A percentile compares a stretch with the other conserved stretches of the same genome.
Evolutionary conservation across 2,329 filamentous ascomycete genomes (phyloP).

Genomic region (Fusarium annulatum): DNA sequence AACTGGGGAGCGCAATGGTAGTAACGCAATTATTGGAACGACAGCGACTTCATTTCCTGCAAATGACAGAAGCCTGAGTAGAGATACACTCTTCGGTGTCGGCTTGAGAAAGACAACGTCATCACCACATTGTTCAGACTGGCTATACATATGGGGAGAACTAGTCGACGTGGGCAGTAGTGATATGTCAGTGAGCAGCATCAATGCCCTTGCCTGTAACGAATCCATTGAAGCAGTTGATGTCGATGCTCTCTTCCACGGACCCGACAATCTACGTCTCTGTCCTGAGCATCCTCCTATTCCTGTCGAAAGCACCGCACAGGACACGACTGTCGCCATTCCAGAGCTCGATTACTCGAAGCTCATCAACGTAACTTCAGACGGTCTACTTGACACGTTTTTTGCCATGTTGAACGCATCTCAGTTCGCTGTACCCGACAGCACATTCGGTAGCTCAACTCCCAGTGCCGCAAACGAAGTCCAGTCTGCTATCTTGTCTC

Average conservation of each 20-base stretch:
- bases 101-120: conserved; percentile 32
- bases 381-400: conserved; percentile 49
- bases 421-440: conserved; percentile 46
- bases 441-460: conserved; percentile 36
- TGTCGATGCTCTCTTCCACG: conserved; percentile 39
- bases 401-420: conserved; percentile 51
- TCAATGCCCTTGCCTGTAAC: conserved; percentile 53
- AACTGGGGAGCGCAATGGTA: conserved; percentile 1
- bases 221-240: conserved; percentile 50
- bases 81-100: conserved; percentile 32
- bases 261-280: conserved; percentile 40
- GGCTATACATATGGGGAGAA: conserved; percentile 52
- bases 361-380: conserved; percentile 43
- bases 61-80: not conserved
- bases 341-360: conserved; percentile 46
- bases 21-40: conserved; percentile 37
- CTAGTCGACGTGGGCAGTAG: conserved; percentile 39
- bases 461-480: conserved; percentile 33
- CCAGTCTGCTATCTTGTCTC: conserved; percentile 48
- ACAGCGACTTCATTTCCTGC: not conserved
- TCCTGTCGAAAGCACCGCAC: conserved; percentile 39
- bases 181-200: conserved; percentile 43
- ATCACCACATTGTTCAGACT: conserved; percentile 46
- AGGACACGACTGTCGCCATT: conserved; percentile 35
- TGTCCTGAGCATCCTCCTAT: conserved; percentile 45